A percentile compares a stretch with the other conserved stretches of the same genome.
Evolutionary conservation across 192 early-diverging fungal genomes (phyloP).

Genomic region (Backusella macrospora): DNA sequence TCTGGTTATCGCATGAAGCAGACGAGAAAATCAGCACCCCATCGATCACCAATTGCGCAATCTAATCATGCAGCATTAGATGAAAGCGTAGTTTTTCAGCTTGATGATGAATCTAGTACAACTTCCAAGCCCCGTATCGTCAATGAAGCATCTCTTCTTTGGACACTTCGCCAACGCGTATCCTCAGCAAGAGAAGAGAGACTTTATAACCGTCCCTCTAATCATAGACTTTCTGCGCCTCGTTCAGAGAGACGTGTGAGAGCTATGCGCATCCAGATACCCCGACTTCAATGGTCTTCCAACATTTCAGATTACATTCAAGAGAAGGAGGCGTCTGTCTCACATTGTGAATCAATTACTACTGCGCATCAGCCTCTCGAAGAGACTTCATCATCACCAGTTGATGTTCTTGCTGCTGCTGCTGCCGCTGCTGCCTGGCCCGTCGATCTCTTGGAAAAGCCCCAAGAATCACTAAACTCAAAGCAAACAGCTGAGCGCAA

Average conservation of each 20-base stretch:
- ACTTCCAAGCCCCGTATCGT: constrained; percentile 25
- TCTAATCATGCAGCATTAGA: not conserved
- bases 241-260: constrained; percentile 17
- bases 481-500: constrained; percentile 13
- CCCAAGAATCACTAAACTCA: not conserved
- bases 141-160: constrained; percentile 28
- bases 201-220: not conserved
- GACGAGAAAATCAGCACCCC: constrained; percentile 32
- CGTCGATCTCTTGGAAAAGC: constrained; percentile 1
- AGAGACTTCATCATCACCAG: not conserved
- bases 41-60: constrained; percentile 33
- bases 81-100: constrained; percentile 9
- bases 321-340: constrained; percentile 1
- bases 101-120: not conserved
- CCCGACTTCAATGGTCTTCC: constrained; percentile 15
- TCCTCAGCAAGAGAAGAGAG: constrained; percentile 13
- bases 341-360: not conserved
- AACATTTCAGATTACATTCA: not conserved
- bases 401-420: not conserved
- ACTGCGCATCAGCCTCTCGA: not conserved
- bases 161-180: constrained; percentile 27
- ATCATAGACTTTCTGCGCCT: constrained; percentile 20
- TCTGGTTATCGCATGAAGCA: not conserved
- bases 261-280: constrained; percentile 24
- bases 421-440: not conserved